Base-by-base conservation (phyloP, 768 basidiomycete species). In the Auriscalpium microsporum region DNA sequence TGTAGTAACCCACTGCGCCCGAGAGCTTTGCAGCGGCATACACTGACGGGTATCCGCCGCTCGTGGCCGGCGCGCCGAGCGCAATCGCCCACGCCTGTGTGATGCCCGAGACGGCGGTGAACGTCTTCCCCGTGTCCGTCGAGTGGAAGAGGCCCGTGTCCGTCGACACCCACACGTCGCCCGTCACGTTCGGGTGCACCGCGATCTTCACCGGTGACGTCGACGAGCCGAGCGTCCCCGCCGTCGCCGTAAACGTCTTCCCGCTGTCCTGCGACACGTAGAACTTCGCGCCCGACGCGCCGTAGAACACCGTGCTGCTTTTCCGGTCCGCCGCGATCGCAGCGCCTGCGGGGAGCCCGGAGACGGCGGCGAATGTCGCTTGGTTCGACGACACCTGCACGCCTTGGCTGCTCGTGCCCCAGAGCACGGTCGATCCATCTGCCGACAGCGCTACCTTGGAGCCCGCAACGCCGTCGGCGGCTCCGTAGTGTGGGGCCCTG, bases 131-230 rank as follows among this genome's bases (percentile, higher is more conserved):
- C 14, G 63, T 71, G 66, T 82, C 68, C 11, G 77, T 79, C 1
- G 79, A 78, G 64, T 82, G 81, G 76, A 78, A 83, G 28, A 84
- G 67, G 19, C 73, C 73, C 73, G 67, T 72, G 64, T 81, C 79
- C 2, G 82, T 78, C 1, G 81, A 81, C 2, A 84, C 80, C 81
- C 82, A 85, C 35, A 85, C 70, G 62, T 85, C 82, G 9, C 82
- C 82, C 4, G 78, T 76, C 4, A 77, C 71, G 53, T 65, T 69
- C 14, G 78, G 78, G 64, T 83, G 72, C 28, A 81, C 82, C 23
- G 77, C 72, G 57, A 85, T 71, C 59, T 80, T 80, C 47, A 69
- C 71, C 6, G 80, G 74, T 0, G 74, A 68, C 8, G 74, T 75
- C 6, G 80, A 82, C 8, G 73, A 61, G 42, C 76, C 79, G 2